Percentiles rank a stretch among this genome's conserved stretches.
These are phyloP conservation scores for Mycena sp. DNA, from an alignment of 1,284 basidiomycete genomes.

Conservation along the genomic window DNA sequence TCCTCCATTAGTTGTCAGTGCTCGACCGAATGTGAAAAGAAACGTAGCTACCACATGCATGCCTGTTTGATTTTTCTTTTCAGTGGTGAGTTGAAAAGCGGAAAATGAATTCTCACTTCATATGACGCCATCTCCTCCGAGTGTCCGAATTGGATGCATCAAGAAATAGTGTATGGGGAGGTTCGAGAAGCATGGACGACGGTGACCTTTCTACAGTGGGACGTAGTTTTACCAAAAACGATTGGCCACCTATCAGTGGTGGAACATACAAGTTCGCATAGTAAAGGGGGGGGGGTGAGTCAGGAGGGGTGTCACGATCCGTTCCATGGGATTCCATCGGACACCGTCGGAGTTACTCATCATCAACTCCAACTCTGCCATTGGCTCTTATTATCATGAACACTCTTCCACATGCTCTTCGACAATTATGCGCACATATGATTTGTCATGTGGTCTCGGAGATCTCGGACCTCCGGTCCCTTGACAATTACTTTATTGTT, in stretches of 20 bases:
- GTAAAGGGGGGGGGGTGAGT: no score
- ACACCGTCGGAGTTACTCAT: no score
- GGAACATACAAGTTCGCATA: no score
- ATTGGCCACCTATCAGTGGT: conserved; percentile 68
- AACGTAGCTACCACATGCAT: conserved; percentile 44
- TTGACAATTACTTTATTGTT: no score
- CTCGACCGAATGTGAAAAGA: background rate
- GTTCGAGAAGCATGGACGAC: conserved; percentile 56
- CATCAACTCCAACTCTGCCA: no score
- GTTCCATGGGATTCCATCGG: no score
- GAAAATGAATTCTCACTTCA: conserved; percentile 44
- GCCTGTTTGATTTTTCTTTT: conserved; percentile 33
- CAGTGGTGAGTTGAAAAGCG: conserved; percentile 1
- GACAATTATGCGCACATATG: no score
- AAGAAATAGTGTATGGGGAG: conserved; percentile 51
- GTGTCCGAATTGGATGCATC: conserved; percentile 40
- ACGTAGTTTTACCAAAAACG: conserved; percentile 65
- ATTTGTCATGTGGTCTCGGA: no score
- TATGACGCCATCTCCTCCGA: conserved; percentile 53
- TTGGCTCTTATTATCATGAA: no score
- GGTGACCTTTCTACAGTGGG: conserved; percentile 55
- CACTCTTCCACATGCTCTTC: no score
- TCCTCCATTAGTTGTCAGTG: conserved; percentile 57
- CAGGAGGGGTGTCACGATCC: no score
- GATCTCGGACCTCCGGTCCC: no score